A percentile compares a stretch with the other conserved stretches of the same genome.
Evolutionary conservation across 1,284 basidiomycete species (phyloP).

Genomic region (Butyriboletus regius): DNA sequence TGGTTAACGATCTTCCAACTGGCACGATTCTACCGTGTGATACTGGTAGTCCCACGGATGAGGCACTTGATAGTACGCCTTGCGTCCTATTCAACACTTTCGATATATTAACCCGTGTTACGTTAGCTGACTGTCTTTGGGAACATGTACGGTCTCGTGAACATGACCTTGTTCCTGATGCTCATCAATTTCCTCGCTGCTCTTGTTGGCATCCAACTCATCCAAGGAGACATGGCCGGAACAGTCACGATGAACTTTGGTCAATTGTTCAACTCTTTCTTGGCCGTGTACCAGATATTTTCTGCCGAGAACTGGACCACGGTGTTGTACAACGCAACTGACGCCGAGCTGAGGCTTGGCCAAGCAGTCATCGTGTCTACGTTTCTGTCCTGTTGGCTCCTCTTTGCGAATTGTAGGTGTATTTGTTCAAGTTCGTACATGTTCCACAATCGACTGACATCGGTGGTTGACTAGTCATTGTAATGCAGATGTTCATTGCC

Average conservation of each 20-base stretch:
- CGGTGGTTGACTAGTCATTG: slow-evolving; percentile 58
- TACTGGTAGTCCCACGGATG: slow-evolving; percentile 83
- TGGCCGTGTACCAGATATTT: slow-evolving; percentile 87
- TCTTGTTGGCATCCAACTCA: slow-evolving; percentile 67
- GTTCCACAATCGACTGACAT: slow-evolving; percentile 3
- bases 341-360: slow-evolving; percentile 57
- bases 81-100: neutral
- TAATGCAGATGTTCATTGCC: slow-evolving; percentile 97
- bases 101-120: slow-evolving; percentile 7
- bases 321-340: slow-evolving; percentile 67
- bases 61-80: slow-evolving; percentile 61
- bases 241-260: slow-evolving; percentile 70
- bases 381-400: slow-evolving; percentile 80
- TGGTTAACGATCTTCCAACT: slow-evolving; percentile 93
- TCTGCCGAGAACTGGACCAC: slow-evolving; percentile 93
- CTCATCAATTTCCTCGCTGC: slow-evolving; percentile 85
- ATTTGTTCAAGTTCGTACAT: neutral
- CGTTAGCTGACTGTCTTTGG: slow-evolving; percentile 79
- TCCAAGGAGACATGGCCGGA: slow-evolving; percentile 70
- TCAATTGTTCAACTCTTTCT: slow-evolving; percentile 82
- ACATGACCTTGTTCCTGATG: slow-evolving; percentile 91
- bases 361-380: slow-evolving; percentile 72
- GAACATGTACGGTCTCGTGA: slow-evolving; percentile 82
- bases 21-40: slow-evolving; percentile 86
- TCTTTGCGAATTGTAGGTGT: slow-evolving; percentile 83